A percentile compares a stretch with the other conserved stretches of the same genome.
phyloP scores from a whole-genome alignment of 2,329 filamentous ascomycete genomes.

The Alternaria dauci region DNA sequence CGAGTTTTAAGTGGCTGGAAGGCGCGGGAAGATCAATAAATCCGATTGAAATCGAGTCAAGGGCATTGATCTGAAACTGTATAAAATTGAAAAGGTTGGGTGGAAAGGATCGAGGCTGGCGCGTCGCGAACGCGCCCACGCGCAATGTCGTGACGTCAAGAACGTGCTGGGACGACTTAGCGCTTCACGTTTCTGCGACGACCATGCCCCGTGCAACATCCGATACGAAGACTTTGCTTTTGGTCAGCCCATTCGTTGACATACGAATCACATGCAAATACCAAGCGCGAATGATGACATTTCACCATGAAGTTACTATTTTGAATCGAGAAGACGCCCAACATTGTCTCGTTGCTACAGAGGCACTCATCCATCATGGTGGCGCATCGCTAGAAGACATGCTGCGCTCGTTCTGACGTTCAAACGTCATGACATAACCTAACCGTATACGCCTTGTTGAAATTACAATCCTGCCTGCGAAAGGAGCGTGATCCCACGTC shows the following conservation, averaged over 20 bases:
- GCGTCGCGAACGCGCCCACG: neutral
- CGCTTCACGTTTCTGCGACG: constrained; percentile 3
- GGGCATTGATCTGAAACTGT: constrained; percentile 11
- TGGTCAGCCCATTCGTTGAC: neutral
- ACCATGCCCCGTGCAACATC: neutral
- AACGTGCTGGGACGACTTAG: neutral
- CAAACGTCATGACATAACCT: constrained; percentile 11
- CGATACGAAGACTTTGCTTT: neutral
- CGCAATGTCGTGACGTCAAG: constrained; percentile 17
- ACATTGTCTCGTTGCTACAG: constrained; percentile 17
- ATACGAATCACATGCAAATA: neutral
- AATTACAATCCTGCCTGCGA: constrained; percentile 18
- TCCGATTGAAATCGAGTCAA: neutral
- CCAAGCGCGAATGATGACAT: neutral
- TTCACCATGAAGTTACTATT: neutral
- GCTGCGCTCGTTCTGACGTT: constrained; percentile 13
- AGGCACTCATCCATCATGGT: constrained; percentile 13
- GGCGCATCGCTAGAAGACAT: constrained; percentile 15
- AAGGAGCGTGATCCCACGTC: constrained; percentile 24
- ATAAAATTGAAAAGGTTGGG: constrained; percentile 3
- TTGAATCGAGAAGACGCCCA: constrained; percentile 9
- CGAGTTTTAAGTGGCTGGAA: neutral
- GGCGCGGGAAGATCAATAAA: neutral
- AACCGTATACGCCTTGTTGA: constrained; percentile 13
- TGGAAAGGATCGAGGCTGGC: constrained; percentile 4